Evolutionary conservation across 129 eudicot genomes (phyloP), one percentile per base, ranked within the genome.

Genomic region (Tagetes patula): DNA sequence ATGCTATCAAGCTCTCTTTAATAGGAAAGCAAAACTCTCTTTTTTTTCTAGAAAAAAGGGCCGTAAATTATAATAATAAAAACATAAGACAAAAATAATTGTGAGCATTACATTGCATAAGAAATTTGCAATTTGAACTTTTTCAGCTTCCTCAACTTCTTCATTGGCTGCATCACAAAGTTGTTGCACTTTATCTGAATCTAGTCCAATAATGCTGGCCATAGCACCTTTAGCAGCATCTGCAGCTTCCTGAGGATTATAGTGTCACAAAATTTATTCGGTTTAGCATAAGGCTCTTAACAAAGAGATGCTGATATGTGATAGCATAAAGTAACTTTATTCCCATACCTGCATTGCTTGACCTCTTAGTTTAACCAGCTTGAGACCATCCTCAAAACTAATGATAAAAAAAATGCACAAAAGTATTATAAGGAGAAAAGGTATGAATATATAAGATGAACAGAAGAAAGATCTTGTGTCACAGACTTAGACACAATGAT

Each of bases 361-460:
- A 58, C 98, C 98, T 86, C 98, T 87, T 70, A 93, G 76, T 82
- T 93, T 89, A 41, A 93, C 98, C 83, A 93, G 80, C 92, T 93
- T 93, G 73, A 93, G 90, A 77, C 98, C 98, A 77, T 93, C 98
- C 79, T 93, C 98, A 36, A 93, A 93, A 90, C 98, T 93, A 75
- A 68, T 49, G 50, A 68, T n/a, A 36, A 20, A 68, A 64, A 58
- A 32, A 52, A 67, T 3, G 36, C 43, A 39, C 55, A 43, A 40
- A 45, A 56, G 56, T 30, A 52, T 73, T 13, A 52, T 13, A 72
- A 60, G 69, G 63, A 79, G 53, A 67, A 71, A 61, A 27, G 40
- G 50, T 12, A 6, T 38, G 73, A 52, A 33, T 34, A 38, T 52
- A 62, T 55, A 46, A 59, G 50, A 70, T 46, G 38, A 53, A 67